A percentile compares a stretch with the other conserved stretches of the same genome.
Evolutionary conservation across 2,329 filamentous ascomycete species (phyloP).

Genomic region (Purpureocillium lavendulum): DNA sequence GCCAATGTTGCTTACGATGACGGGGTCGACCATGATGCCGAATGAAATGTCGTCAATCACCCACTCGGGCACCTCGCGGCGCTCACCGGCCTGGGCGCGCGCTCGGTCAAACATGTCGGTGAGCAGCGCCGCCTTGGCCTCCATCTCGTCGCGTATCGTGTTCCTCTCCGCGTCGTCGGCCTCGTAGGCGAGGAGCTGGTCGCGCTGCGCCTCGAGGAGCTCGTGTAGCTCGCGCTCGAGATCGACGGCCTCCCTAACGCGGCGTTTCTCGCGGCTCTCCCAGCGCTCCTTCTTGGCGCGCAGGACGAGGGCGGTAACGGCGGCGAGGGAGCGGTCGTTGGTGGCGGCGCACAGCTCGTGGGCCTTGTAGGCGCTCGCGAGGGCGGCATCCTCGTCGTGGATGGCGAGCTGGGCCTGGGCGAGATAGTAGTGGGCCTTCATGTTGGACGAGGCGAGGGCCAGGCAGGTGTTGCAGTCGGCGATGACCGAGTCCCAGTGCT

Average conservation of each 20-base stretch:
- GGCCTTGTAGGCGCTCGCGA: conserved; percentile 60
- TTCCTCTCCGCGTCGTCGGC: conserved; percentile 37
- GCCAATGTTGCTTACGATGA: conserved; percentile 34
- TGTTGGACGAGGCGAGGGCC: conserved; percentile 50
- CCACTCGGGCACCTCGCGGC: conserved; percentile 64
- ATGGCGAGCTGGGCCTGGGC: conserved; percentile 76
- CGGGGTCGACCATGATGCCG: conserved; percentile 64
- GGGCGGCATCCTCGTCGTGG: conserved; percentile 56
- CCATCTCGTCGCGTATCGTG: conserved; percentile 39
- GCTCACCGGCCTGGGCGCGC: conserved; percentile 32
- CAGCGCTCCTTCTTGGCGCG: conserved; percentile 79
- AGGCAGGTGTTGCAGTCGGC: conserved; percentile 72
- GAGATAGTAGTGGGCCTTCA: conserved; percentile 81
- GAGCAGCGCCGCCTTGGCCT: conserved; percentile 35
- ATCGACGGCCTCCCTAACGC: conserved; percentile 45
- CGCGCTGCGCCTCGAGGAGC: conserved; percentile 38
- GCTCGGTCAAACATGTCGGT: conserved; percentile 44
- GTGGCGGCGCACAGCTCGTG: conserved; percentile 60
- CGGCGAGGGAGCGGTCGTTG: conserved; percentile 58
- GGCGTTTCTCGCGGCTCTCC: conserved; percentile 61
- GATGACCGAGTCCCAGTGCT: conserved; percentile 65
- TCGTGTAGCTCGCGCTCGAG: conserved; percentile 53
- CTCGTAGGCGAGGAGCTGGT: conserved; percentile 29
- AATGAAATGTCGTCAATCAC: conserved; percentile 70
- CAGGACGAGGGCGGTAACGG: conserved; percentile 67